Evolutionary conservation across 2,329 filamentous ascomycete genomes (phyloP).

Genomic region (Cytospora piceae): DNA sequence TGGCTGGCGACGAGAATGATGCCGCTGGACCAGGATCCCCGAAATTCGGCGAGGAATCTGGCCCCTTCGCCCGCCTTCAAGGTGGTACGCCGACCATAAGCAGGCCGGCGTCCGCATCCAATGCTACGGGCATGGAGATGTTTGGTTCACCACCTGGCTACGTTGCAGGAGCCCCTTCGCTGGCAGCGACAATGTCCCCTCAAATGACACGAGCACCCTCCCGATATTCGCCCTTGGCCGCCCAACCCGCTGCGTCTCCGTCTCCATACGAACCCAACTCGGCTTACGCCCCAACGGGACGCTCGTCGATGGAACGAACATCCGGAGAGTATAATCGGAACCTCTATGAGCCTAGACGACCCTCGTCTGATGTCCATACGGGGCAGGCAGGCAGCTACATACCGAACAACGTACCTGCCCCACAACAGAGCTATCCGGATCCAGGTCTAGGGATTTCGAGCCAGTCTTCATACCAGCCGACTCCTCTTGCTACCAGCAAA

Average conservation of each 20-base stretch:
- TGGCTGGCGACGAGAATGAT: constrained; percentile 85
- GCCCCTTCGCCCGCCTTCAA: constrained; percentile 82
- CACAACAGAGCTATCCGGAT: constrained; percentile 40
- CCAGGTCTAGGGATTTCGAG: constrained; percentile 33
- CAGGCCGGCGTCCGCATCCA: constrained; percentile 69
- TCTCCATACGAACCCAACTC: constrained; percentile 37
- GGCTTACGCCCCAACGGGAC: constrained; percentile 40
- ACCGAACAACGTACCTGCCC: constrained; percentile 37
- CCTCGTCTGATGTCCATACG: constrained; percentile 45
- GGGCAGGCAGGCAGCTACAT: constrained; percentile 41
- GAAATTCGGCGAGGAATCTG: constrained; percentile 64
- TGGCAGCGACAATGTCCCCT: constrained; percentile 39
- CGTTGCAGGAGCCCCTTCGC: constrained; percentile 40
- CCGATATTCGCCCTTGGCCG: constrained; percentile 52
- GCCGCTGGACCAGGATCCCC: constrained; percentile 60
- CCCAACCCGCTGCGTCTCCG: constrained; percentile 36
- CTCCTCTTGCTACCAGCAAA: constrained; percentile 32
- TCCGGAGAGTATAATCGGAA: constrained; percentile 47
- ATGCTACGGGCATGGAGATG: constrained; percentile 69
- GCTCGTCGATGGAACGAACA: constrained; percentile 50
- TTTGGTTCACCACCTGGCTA: constrained; percentile 60
- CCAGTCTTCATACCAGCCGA: constrained; percentile 36
- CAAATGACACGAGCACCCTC: constrained; percentile 51
- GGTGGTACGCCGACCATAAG: constrained; percentile 77
- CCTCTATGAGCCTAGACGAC: constrained; percentile 48